These are phyloP conservation scores for Colletotrichum tropicale DNA, from an alignment of 2,329 filamentous ascomycete genomes.

Conservation along the genomic window DNA sequence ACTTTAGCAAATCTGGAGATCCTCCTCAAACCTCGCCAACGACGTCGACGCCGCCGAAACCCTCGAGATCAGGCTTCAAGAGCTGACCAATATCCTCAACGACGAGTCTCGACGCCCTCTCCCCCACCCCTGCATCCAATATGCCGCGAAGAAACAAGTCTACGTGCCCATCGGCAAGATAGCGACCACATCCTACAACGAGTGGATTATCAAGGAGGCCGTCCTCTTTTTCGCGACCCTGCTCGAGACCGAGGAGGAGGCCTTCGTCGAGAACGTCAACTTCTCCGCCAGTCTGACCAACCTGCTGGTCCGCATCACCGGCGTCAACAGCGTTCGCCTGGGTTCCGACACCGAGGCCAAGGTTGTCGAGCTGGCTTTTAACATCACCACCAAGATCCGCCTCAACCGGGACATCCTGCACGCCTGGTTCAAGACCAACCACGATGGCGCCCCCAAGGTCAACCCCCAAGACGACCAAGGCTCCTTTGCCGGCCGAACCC, in stretches of 20 bases:
- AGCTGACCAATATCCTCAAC: slow-evolving; percentile 74
- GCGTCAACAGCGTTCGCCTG: slow-evolving; percentile 73
- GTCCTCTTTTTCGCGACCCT: slow-evolving; percentile 88
- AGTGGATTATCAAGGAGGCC: slow-evolving; percentile 83
- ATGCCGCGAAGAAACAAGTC: slow-evolving; percentile 84
- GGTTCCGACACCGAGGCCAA: slow-evolving; percentile 84
- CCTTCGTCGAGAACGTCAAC: slow-evolving; percentile 83
- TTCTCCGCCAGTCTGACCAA: slow-evolving; percentile 91
- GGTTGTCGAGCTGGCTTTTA: slow-evolving; percentile 92
- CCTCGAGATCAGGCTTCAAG: slow-evolving; percentile 66
- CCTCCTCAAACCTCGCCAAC: slow-evolving; percentile 62
- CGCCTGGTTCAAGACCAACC: slow-evolving; percentile 83
- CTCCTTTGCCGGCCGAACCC: slow-evolving; percentile 82
- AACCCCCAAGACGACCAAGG: slow-evolving; percentile 67
- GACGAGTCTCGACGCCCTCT: slow-evolving; percentile 89
- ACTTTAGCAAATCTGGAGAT: slow-evolving; percentile 56
- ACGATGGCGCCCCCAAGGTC: slow-evolving; percentile 35
- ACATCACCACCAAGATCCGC: slow-evolving; percentile 94
- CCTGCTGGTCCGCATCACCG: slow-evolving; percentile 79
- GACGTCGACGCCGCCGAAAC: slow-evolving; percentile 67
- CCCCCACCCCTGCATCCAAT: slow-evolving; percentile 90
- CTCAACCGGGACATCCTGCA: slow-evolving; percentile 85
- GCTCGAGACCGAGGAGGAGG: slow-evolving; percentile 95
- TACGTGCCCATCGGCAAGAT: slow-evolving; percentile 91
- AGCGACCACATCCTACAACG: slow-evolving; percentile 82